phyloP scores from a whole-genome alignment of 2,329 filamentous ascomycete species.

The Penicillium rolfsii region DNA sequence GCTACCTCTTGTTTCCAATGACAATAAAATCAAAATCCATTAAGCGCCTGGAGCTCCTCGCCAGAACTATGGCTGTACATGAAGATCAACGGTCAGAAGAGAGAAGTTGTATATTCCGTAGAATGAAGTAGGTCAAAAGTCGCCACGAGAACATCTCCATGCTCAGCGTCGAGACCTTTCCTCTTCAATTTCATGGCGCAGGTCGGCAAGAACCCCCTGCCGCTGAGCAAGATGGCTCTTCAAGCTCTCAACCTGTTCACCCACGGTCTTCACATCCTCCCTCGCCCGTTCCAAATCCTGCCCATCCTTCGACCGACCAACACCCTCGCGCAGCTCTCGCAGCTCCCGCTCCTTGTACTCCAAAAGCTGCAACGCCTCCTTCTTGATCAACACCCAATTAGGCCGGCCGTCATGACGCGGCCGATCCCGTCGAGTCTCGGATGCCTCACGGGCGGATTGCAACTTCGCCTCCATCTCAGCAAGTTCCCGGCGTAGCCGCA shows the following conservation, averaged over 20 bases:
- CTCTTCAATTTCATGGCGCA: slow-evolving; percentile 82
- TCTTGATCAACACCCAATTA: slow-evolving; percentile 88
- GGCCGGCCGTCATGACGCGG: slow-evolving; percentile 67
- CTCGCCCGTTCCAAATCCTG: slow-evolving; percentile 74
- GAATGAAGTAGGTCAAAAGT: not conserved
- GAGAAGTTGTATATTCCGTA: not conserved
- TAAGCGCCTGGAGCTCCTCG: slow-evolving; percentile 40
- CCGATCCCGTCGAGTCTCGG: slow-evolving; percentile 62
- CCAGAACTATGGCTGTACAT: slow-evolving; percentile 40
- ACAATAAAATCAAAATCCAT: slow-evolving; percentile 28
- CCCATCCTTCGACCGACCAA: slow-evolving; percentile 61
- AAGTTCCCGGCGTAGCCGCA: slow-evolving; percentile 89
- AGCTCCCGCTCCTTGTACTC: slow-evolving; percentile 87
- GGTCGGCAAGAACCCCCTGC: slow-evolving; percentile 72
- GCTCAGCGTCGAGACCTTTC: slow-evolving; percentile 65
- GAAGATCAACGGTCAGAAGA: slow-evolving; percentile 16
- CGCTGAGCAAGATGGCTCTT: slow-evolving; percentile 79
- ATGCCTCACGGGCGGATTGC: slow-evolving; percentile 74
- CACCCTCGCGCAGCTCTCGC: slow-evolving; percentile 70
- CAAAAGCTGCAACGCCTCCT: slow-evolving; percentile 88
- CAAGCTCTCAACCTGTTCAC: slow-evolving; percentile 89
- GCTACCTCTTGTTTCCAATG: not conserved
- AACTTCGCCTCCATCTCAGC: slow-evolving; percentile 87
- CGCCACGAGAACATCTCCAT: not conserved
- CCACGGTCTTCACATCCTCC: slow-evolving; percentile 87